A percentile compares a stretch with the other conserved stretches of the same genome.
These are phyloP conservation scores for Coprinellus micaceus DNA, from an alignment of 768 basidiomycete species.

Conservation along the genomic window DNA sequence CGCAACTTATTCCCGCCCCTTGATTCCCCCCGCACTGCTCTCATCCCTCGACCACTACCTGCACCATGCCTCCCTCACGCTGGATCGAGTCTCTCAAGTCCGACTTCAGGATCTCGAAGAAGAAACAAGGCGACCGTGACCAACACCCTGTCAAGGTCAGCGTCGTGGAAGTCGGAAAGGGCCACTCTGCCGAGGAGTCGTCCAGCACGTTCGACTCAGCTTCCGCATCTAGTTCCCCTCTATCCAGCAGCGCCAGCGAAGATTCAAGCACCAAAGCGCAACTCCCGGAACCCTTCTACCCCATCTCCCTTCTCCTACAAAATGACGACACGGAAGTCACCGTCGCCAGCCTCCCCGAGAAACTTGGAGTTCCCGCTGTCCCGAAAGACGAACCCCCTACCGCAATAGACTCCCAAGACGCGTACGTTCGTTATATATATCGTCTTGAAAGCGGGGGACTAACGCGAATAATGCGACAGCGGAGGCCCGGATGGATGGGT, in stretches of 20 bases:
- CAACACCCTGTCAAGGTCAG: background rate
- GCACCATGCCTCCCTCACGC: background rate
- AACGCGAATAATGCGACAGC: slow-evolving; percentile 5
- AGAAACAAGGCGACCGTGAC: background rate
- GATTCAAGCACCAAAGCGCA: background rate
- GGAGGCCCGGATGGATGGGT: slow-evolving; percentile 28
- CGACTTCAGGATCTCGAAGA: background rate
- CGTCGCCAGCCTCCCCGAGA: background rate
- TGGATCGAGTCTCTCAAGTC: background rate
- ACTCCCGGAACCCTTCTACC: slow-evolving; percentile 5
- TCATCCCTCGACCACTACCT: background rate
- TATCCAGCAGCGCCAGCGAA: background rate
- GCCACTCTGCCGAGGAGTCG: too few relatives aligned
- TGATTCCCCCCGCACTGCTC: too few relatives aligned
- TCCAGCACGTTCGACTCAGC: too few relatives aligned
- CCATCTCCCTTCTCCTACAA: background rate
- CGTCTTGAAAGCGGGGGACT: background rate
- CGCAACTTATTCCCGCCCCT: too few relatives aligned
- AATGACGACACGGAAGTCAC: background rate
- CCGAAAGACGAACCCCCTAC: slow-evolving; percentile 4
- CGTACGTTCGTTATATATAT: background rate
- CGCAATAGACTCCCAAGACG: slow-evolving; percentile 8
- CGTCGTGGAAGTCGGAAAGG: too few relatives aligned
- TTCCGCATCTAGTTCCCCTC: background rate
- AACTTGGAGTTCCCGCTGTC: background rate